These are phyloP conservation scores for Eucalyptus cloeziana DNA, from an alignment of 345 rosid species.

Conservation along the genomic window DNA sequence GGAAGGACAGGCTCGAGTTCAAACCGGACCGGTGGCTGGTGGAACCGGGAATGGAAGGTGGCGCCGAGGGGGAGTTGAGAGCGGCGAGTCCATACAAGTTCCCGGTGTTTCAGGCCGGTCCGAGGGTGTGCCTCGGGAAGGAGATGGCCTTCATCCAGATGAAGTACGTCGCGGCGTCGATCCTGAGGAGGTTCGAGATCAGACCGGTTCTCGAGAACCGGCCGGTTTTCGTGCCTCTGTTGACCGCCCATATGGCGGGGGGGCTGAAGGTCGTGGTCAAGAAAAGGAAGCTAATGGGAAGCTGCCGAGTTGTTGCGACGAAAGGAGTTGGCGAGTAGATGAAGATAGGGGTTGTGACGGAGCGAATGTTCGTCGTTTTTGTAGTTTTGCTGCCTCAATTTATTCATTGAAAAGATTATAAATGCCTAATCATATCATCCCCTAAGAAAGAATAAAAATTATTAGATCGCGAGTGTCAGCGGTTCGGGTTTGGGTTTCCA, in stretches of 20 bases:
- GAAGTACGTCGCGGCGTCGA: conserved; percentile 43
- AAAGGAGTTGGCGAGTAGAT: background rate
- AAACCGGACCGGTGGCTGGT: conserved; percentile 68
- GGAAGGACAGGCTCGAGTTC: conserved; percentile 40
- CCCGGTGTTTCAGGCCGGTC: conserved; percentile 69
- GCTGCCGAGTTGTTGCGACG: background rate
- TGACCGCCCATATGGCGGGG: conserved; percentile 69
- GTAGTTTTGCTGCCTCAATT: background rate
- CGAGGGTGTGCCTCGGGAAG: conserved; percentile 71
- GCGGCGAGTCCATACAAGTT: conserved; percentile 35
- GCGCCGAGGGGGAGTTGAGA: conserved; percentile 22
- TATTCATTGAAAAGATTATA: background rate
- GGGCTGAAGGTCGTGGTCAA: conserved; percentile 41
- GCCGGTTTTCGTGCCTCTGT: conserved; percentile 46
- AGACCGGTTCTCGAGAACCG: conserved; percentile 16
- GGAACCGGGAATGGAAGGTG: background rate
- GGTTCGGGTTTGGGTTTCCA: no score
- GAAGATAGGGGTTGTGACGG: background rate
- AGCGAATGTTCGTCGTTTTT: background rate
- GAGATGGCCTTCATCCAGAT: conserved; percentile 76
- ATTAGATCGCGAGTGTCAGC: background rate
- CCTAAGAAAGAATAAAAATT: background rate
- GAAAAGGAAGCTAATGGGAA: conserved; percentile 5
- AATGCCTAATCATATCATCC: background rate
- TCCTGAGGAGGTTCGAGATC: conserved; percentile 37